Conservation (phyloP, 2,329 filamentous ascomycete species). For the Clarireedia homoeocarpa region DNA sequence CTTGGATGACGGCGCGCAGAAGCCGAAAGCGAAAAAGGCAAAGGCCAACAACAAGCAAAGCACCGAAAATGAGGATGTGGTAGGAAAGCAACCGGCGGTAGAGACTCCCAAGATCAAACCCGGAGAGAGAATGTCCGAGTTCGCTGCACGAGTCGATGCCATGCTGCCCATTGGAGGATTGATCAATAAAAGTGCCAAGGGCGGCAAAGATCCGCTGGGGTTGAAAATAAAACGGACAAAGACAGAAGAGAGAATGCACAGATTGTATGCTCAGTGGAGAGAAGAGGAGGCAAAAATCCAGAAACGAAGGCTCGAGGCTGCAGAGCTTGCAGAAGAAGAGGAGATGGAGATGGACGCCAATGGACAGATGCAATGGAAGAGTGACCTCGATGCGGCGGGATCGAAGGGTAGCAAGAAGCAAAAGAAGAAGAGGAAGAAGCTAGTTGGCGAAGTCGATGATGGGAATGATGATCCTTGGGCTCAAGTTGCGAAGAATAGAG, state of each 20-base stretch:
- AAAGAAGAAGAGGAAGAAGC: constrained; percentile 28
- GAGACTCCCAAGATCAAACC: constrained; percentile 65
- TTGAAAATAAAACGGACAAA: constrained; percentile 65
- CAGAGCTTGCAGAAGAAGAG: constrained; percentile 28
- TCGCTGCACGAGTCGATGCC: constrained; percentile 74
- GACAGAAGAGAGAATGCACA: constrained; percentile 78
- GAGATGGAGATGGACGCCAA: constrained; percentile 25
- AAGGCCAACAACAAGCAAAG: constrained; percentile 19
- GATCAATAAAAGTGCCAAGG: constrained; percentile 49
- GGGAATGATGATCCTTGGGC: constrained; percentile 31
- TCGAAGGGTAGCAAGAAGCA: constrained; percentile 10
- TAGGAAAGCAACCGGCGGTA: constrained; percentile 17
- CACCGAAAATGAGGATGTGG: constrained; percentile 11
- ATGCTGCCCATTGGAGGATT: constrained; percentile 70
- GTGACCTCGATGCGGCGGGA: constrained; percentile 48
- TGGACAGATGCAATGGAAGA: constrained; percentile 45
- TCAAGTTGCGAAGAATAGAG: constrained; percentile 23
- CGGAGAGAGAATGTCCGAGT: constrained; percentile 76
- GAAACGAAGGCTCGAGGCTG: constrained; percentile 24
- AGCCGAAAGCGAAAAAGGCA: constrained; percentile 23
- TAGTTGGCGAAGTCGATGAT: constrained; percentile 37
- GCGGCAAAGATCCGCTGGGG: constrained; percentile 55
- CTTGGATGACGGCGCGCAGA: constrained; percentile 60
- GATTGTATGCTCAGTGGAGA: constrained; percentile 70
- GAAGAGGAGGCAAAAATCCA: constrained; percentile 52